phyloP scores from a whole-genome alignment of 305 asterid species.

The Fraxinus sp. region DNA sequence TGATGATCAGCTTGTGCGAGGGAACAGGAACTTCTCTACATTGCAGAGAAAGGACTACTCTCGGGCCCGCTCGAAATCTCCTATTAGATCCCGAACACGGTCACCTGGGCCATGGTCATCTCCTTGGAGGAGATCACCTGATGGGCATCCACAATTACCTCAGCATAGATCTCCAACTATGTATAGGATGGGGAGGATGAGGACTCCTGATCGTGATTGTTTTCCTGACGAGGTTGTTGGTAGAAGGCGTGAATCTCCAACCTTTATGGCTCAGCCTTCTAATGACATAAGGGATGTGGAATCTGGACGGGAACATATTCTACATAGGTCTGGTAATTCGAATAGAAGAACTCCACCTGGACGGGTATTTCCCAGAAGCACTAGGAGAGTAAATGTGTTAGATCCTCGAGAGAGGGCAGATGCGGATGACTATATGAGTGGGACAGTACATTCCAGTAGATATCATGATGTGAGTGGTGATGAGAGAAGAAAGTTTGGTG shows the following conservation, averaged over 20 bases:
- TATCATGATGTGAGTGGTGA: conserved; percentile 54
- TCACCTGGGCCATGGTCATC: conserved; percentile 77
- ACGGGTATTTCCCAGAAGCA: conserved; percentile 42
- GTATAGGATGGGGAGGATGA: conserved; percentile 64
- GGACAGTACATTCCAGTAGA: conserved; percentile 43
- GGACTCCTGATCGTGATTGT: conserved; percentile 73
- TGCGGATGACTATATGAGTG: conserved; percentile 50
- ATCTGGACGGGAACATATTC: conserved; percentile 50
- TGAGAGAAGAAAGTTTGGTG: conserved; percentile 64
- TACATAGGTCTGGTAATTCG: conserved; percentile 47
- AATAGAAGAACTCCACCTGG: conserved; percentile 56
- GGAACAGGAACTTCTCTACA: conserved; percentile 55
- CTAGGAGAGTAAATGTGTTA: conserved; percentile 54
- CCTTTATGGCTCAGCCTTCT: conserved; percentile 44
- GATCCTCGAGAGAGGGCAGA: conserved; percentile 61
- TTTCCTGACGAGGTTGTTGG: conserved; percentile 62
- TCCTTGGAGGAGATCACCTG: conserved; percentile 69
- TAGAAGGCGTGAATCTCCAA: conserved; percentile 76
- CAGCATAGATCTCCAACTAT: conserved; percentile 62
- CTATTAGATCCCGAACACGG: conserved; percentile 56
- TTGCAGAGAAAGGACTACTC: conserved; percentile 61
- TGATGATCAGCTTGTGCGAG: conserved; percentile 49
- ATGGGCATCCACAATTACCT: conserved; percentile 44
- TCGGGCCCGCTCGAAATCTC: conserved; percentile 67
- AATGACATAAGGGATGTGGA: conserved; percentile 59